Base-by-base conservation (phyloP, 2,329 filamentous ascomycete genomes). In the Talaromyces pinophilus region DNA sequence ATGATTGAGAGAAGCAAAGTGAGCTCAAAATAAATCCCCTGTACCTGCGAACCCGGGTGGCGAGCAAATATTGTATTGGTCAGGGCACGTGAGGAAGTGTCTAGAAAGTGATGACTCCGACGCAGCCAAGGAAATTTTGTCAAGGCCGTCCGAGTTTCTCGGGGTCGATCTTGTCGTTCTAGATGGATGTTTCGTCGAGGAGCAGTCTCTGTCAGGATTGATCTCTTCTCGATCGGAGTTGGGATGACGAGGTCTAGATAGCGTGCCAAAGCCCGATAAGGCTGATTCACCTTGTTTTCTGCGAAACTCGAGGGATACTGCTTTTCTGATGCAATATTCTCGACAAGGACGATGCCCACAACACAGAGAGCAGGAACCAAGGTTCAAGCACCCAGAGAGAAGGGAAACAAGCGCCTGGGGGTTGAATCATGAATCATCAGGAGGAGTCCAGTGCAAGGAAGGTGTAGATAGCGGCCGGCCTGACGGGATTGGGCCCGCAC, bases 51-150 rank as follows among this genome's bases (percentile, higher is more conserved):
- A 35, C 25, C 11, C 25, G 25, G 28, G 59, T 61, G 59, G 59
- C 59, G 33, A 57, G n/a, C 54, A 40, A 61, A 48, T 44, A 28
- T 61, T 33, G 22, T 46, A 33, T 60, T 44, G 59, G 40, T 22
- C 19, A 15, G 19, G 54, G 42, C 59, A 61, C 59, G 59, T 48
- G 59, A 61, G 59, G 59, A 61, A 48, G 59, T 33, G 42, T 61
- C n/a, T 48, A 33, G 42, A 61, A 60, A 61, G 59, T 42, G 40
- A 33, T 19, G 59, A 19, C 10, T 46, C 22, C 25, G 40, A 48
- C 22, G 25, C 59, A 61, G 30, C 59, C 5, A 28, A 2, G 17
- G 15, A 13, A 33, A 7, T 15, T 15, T 33, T 33, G 28, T 48
- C 40, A 33, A 60, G 38, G 13, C 17, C 25, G 33, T 57, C 52